Conservation (phyloP, 2,329 filamentous ascomycete species). For the Penicillium sp. region DNA sequence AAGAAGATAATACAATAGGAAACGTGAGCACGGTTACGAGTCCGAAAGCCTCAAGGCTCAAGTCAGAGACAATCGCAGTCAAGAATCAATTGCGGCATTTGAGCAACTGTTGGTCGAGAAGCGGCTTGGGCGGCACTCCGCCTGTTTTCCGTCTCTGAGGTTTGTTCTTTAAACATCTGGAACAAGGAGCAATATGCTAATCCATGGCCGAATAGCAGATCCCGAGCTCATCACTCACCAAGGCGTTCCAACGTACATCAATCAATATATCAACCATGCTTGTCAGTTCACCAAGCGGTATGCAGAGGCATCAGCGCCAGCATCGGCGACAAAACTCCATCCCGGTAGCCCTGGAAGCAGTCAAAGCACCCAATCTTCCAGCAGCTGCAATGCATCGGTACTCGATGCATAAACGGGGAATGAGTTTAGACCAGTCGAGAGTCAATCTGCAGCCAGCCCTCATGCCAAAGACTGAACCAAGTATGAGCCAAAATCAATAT, state of each 20-base stretch:
- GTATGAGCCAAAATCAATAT: constrained; percentile 42
- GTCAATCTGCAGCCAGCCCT: constrained; percentile 48
- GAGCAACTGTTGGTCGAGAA: constrained; percentile 4
- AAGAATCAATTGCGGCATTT: background rate
- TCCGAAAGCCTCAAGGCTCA: constrained; percentile 7
- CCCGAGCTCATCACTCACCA: background rate
- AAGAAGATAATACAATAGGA: constrained; percentile 10
- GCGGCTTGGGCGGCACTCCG: constrained; percentile 10
- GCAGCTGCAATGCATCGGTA: constrained; percentile 49
- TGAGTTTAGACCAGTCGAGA: constrained; percentile 74
- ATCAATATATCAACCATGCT: constrained; percentile 60
- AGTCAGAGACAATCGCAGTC: constrained; percentile 7
- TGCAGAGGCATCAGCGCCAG: constrained; percentile 69
- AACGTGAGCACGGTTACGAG: constrained; percentile 10
- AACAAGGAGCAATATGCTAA: background rate
- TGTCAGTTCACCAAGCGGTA: constrained; percentile 68
- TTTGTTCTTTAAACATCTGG: background rate
- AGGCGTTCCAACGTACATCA: background rate
- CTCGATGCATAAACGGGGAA: constrained; percentile 70
- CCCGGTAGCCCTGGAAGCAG: constrained; percentile 70
- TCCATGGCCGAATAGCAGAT: background rate
- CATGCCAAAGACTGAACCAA: constrained; percentile 1
- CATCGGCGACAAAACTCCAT: constrained; percentile 88
- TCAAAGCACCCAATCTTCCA: constrained; percentile 65
- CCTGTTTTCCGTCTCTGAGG: constrained; percentile 7